A percentile compares a stretch with the other conserved stretches of the same genome.
Evolutionary conservation across 768 basidiomycete species (phyloP).

Genomic region (Amyloporia xantha): DNA sequence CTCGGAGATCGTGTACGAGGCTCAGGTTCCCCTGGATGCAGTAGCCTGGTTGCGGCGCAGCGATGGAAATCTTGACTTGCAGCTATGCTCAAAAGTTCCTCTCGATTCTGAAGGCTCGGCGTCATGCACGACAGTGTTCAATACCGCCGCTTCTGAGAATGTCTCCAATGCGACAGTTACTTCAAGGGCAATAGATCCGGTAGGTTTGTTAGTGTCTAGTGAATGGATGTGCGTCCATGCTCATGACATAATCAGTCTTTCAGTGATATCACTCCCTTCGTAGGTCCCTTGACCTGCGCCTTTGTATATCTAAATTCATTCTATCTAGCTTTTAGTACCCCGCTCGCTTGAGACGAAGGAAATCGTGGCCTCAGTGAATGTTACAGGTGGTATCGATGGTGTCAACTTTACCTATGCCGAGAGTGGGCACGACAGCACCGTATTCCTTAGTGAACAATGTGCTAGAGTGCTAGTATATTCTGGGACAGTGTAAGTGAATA

Average conservation of each 20-base stretch:
- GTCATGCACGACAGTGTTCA: constrained; percentile 13
- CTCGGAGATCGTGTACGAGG: constrained; percentile 30
- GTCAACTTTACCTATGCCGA: constrained; percentile 22
- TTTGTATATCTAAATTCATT: too few relatives aligned
- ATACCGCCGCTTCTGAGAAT: too few relatives aligned
- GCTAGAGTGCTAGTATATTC: constrained; percentile 40
- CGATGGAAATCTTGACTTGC: constrained; percentile 23
- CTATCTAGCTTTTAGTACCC: too few relatives aligned
- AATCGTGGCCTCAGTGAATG: neutral
- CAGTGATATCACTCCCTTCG: too few relatives aligned
- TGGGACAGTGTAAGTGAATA: constrained; percentile 34
- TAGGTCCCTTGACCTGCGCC: too few relatives aligned
- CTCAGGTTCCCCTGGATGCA: constrained; percentile 29
- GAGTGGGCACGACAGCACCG: constrained; percentile 10
- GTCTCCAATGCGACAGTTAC: neutral
- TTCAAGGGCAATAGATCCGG: neutral
- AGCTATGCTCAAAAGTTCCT: constrained; percentile 43
- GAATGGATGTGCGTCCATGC: too few relatives aligned
- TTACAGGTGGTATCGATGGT: constrained; percentile 15
- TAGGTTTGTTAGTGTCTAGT: neutral
- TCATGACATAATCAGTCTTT: too few relatives aligned
- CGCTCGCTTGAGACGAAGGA: neutral
- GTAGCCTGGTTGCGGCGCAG: constrained; percentile 24
- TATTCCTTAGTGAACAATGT: constrained; percentile 32
- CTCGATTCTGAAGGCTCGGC: constrained; percentile 14